phyloP scores from a whole-genome alignment of 208 protist genomes.

The Trichomonas gallinae region DNA sequence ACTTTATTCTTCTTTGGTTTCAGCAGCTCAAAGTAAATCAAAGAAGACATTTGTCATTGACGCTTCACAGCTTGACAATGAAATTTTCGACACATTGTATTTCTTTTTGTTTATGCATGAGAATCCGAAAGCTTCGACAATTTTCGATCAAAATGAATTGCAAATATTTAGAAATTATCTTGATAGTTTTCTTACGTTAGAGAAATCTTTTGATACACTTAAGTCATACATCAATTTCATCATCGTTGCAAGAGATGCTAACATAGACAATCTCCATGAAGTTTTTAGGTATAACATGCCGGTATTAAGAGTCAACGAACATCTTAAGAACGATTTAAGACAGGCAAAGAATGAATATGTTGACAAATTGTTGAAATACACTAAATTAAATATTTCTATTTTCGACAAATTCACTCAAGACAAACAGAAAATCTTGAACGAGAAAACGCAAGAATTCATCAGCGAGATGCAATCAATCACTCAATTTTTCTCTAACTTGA shows the following conservation, averaged over 20 bases:
- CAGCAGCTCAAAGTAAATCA: neutral
- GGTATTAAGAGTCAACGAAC: neutral
- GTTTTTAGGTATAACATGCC: neutral
- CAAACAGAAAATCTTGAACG: neutral
- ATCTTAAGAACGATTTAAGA: neutral
- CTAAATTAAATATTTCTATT: neutral
- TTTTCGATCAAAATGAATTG: neutral
- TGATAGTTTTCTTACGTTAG: neutral
- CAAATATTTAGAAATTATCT: neutral
- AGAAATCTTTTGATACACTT: neutral
- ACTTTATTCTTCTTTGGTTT: neutral
- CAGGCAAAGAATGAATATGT: neutral
- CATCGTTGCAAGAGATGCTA: neutral
- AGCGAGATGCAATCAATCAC: neutral
- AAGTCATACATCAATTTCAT: neutral
- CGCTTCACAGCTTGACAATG: neutral
- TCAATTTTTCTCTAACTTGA: neutral
- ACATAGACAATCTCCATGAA: neutral
- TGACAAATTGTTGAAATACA: neutral
- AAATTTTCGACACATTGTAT: neutral
- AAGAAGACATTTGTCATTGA: neutral
- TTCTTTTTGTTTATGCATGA: neutral
- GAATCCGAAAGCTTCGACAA: neutral
- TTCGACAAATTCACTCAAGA: neutral
- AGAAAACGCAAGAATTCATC: neutral